phyloP scores from a whole-genome alignment of 331 rosid species.

The Acacia pycnantha region DNA sequence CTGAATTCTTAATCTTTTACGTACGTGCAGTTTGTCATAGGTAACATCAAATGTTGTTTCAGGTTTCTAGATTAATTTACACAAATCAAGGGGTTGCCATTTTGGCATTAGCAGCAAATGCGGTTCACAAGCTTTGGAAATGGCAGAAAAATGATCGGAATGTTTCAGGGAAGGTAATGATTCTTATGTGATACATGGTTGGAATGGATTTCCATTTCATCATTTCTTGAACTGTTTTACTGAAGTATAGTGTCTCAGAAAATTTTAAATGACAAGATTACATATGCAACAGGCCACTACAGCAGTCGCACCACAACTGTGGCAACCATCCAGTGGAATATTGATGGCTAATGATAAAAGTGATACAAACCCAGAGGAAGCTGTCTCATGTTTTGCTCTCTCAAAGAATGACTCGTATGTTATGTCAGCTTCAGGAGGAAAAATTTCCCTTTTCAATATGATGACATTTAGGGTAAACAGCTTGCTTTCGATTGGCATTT shows the following conservation, averaged over 20 bases:
- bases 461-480: constrained; percentile 93
- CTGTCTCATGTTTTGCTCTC: constrained; percentile 95
- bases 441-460: constrained; percentile 98
- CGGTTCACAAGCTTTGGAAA: constrained; percentile 98
- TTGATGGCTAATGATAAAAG: constrained; percentile 93
- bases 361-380: constrained; percentile 92
- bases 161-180: constrained; percentile 56
- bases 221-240: constrained; percentile 2
- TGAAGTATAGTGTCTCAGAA: background rate
- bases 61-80: constrained; percentile 95
- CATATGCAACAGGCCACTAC: constrained; percentile 74
- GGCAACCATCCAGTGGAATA: constrained; percentile 99
- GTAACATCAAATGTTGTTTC: constrained; percentile 38
- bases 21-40: background rate
- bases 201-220: constrained; percentile 23
- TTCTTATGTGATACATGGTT: constrained; percentile 18
- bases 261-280: constrained; percentile 35
- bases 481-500: constrained; percentile 11
- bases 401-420: constrained; percentile 97
- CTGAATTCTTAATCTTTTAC: constrained; percentile 1
- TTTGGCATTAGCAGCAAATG: constrained; percentile 96
- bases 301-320: constrained; percentile 69
- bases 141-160: constrained; percentile 94
- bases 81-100: constrained; percentile 92
- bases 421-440: constrained; percentile 99